Evolutionary conservation across 1,139 yeast species (phyloP).

Genomic region (Yamadazyma sp.): DNA sequence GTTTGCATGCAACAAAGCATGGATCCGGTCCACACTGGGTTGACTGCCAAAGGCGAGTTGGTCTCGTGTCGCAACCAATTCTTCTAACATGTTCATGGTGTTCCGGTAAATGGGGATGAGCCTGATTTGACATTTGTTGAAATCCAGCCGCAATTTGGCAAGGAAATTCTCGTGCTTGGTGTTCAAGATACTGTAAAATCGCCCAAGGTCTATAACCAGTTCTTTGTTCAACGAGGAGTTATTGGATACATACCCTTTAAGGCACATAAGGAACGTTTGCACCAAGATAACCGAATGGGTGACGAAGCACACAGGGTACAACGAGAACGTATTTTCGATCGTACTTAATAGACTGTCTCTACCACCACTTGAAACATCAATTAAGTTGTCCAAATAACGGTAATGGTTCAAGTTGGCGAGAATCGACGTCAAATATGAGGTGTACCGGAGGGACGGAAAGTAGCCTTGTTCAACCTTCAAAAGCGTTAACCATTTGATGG

Average conservation of each 20-base stretch:
- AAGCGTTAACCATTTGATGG: slow-evolving; percentile 33
- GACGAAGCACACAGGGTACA: slow-evolving; percentile 19
- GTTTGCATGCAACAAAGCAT: slow-evolving; percentile 10
- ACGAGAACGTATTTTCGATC: slow-evolving; percentile 14
- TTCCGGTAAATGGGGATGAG: slow-evolving; percentile 12
- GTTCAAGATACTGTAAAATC: slow-evolving; percentile 9
- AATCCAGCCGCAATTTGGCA: slow-evolving; percentile 12
- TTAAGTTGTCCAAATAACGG: slow-evolving; percentile 19
- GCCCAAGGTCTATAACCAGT: slow-evolving; percentile 11
- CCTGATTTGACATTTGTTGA: slow-evolving; percentile 6
- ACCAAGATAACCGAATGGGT: slow-evolving; percentile 23
- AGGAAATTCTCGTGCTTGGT: slow-evolving; percentile 11
- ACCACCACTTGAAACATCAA: slow-evolving; percentile 13
- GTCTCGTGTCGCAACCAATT: slow-evolving; percentile 11
- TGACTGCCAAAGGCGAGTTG: not conserved
- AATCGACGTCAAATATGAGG: slow-evolving; percentile 29
- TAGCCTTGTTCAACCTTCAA: slow-evolving; percentile 30
- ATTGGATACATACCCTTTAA: slow-evolving; percentile 15
- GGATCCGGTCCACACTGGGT: slow-evolving; percentile 9
- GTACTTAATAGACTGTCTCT: slow-evolving; percentile 12
- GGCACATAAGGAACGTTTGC: slow-evolving; percentile 24
- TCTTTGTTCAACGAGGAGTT: not conserved
- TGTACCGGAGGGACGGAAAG: slow-evolving; percentile 34
- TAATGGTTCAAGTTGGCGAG: slow-evolving; percentile 28
- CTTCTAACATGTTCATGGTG: slow-evolving; percentile 10